Evolutionary conservation across 176 grass and related monocot genomes (phyloP), one percentile per base, ranked within the genome.

Genomic region (Lolium multiflorum): DNA sequence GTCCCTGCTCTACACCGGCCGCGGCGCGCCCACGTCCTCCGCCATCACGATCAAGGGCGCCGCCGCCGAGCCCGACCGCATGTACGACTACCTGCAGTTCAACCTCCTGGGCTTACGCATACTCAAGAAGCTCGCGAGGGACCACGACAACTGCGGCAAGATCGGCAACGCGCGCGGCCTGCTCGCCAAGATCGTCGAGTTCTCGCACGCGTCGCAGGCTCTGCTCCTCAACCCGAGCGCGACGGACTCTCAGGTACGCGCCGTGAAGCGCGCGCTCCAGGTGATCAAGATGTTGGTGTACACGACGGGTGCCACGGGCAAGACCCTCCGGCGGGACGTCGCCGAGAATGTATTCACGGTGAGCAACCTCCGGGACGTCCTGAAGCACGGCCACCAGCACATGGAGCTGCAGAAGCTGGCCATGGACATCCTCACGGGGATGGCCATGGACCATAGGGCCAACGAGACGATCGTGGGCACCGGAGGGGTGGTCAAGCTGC

Each of bases 61-160:
- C 6, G 13, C n/a, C 0, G n/a, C 3, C 6, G 21, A 48, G 9
- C 43, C 17, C 1, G 72, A 83, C 20, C 22, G 48, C 25, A 60
- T 67, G 15, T 91, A 91, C 13, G 91, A 89, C 70, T 79, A 78
- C 50, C 74, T 85, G 1, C 26, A 25, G 10, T 89, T 93, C 79
- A 96, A 93, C 76, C 81, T 93, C 8, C 65, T 89, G 4, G 94
- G 91, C 3, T 51, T 95, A 2, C 79, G 63, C 75, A 93, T 96
- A 38, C 74, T 96, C 18, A 89, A 91, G 74, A 90, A 82, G 50
- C 89, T 93, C 3, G 89, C 89, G 0, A 78, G 57, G 48, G 91
- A 96, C 72, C 84, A 93, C 2, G 89, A 91, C 65, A 96, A 91
- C 80, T 86, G 87, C 38, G 79, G 76, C 64, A 96, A 93, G 78